Conservation (phyloP, 306 rosid species). For the Cicer bijugum region DNA sequence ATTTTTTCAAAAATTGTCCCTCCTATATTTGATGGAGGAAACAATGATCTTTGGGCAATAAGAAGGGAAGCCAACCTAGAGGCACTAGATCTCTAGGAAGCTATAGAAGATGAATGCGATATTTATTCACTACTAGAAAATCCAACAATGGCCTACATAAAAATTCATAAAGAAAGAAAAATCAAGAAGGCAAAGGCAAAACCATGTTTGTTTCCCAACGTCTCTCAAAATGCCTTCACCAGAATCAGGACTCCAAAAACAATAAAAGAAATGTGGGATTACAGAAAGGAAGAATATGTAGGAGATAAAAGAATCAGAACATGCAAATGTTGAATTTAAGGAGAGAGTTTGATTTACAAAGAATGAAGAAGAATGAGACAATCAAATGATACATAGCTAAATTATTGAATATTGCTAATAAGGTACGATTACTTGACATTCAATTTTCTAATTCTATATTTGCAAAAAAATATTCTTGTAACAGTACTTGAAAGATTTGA, state of each 20-base stretch:
- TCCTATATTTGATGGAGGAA: too few species aligned
- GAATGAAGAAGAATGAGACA: background rate
- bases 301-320: background rate
- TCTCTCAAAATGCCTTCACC: background rate
- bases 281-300: background rate
- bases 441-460: too few species aligned
- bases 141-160: background rate
- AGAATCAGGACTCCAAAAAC: too few species aligned
- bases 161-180: background rate
- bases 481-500: too few species aligned
- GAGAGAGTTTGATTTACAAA: background rate
- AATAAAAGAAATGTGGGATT: background rate
- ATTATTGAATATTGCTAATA: background rate
- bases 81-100: too few species aligned
- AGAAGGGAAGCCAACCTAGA: too few species aligned
- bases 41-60: too few species aligned
- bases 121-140: background rate
- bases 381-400: too few species aligned
- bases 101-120: too few species aligned
- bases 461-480: too few species aligned
- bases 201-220: background rate
- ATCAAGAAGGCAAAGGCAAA: background rate
- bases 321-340: background rate
- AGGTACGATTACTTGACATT: background rate
- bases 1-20: too few species aligned